phyloP scores from a whole-genome alignment of 805 yeast genomes.

The Metschnikowia matae region DNA sequence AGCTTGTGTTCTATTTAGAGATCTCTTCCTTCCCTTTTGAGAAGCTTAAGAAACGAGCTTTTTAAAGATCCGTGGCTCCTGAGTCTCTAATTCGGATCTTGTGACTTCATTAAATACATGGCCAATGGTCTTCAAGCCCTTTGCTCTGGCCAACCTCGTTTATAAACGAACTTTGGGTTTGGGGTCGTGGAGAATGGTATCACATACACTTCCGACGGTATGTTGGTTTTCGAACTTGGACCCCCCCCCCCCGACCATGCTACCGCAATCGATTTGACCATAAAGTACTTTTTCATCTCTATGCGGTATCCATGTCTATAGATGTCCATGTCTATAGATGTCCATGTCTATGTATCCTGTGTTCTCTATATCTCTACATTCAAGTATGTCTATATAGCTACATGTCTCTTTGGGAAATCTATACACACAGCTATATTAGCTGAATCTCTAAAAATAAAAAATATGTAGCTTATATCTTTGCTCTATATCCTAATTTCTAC shows the following conservation, averaged over 20 bases:
- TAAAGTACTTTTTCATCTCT: conserved; percentile 66
- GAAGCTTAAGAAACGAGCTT: conserved; percentile 54
- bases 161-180: conserved; percentile 44
- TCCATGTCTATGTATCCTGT: no score
- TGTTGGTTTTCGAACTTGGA: conserved; percentile 74
- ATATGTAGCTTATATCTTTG: no score
- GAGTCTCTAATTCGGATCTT: conserved; percentile 66
- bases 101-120: conserved; percentile 54
- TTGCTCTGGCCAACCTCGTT: conserved; percentile 57
- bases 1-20: background rate
- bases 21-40: conserved; percentile 37
- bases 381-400: no score
- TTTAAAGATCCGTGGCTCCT: conserved; percentile 74
- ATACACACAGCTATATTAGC: no score
- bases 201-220: conserved; percentile 69
- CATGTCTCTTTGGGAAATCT: no score
- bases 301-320: no score
- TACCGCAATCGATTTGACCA: conserved; percentile 77
- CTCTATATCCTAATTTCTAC: no score
- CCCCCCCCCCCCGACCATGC: conserved; percentile 87
- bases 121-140: conserved; percentile 59
- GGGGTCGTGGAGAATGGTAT: conserved; percentile 56
- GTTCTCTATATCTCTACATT: no score
- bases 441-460: no score
- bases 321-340: no score